These are phyloP conservation scores for Tolypocladium pustulatum DNA, from an alignment of 2,329 filamentous ascomycete genomes.

Conservation along the genomic window DNA sequence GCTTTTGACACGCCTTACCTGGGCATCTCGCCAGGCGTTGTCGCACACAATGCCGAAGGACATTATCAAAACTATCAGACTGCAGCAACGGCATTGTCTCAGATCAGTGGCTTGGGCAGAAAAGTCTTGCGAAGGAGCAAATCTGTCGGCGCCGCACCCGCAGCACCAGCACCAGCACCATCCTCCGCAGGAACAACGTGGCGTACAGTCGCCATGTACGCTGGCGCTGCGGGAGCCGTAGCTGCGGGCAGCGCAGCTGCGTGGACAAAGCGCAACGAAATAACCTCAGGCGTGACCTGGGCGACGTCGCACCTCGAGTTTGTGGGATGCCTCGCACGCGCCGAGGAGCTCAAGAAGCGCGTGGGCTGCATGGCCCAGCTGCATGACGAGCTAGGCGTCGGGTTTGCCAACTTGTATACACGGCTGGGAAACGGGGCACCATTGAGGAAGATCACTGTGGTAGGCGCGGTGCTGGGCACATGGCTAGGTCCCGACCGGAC, in stretches of 20 bases:
- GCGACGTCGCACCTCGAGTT: conserved; percentile 87
- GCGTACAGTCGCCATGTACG: conserved; percentile 77
- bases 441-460: conserved; percentile 39
- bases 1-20: conserved; percentile 93
- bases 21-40: conserved; percentile 68
- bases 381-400: conserved; percentile 54
- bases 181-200: conserved; percentile 57
- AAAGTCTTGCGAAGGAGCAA: conserved; percentile 49
- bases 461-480: conserved; percentile 47
- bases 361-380: conserved; percentile 58
- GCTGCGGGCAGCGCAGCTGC: conserved; percentile 75
- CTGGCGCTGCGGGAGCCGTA: conserved; percentile 73
- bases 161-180: conserved; percentile 1
- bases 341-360: conserved; percentile 68
- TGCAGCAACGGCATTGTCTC: conserved; percentile 58
- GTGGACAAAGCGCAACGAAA: conserved; percentile 73
- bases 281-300: conserved; percentile 69
- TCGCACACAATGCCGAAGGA: conserved; percentile 75
- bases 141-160: conserved; percentile 6
- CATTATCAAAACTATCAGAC: conserved; percentile 52
- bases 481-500: conserved; percentile 51
- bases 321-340: conserved; percentile 77
- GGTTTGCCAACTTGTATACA: conserved; percentile 82
- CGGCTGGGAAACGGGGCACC: conserved; percentile 61
- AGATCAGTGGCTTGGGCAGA: conserved; percentile 50